Evolutionary conservation across 2,329 filamentous ascomycete species (phyloP).

Genomic region (Curvularia lunata): DNA sequence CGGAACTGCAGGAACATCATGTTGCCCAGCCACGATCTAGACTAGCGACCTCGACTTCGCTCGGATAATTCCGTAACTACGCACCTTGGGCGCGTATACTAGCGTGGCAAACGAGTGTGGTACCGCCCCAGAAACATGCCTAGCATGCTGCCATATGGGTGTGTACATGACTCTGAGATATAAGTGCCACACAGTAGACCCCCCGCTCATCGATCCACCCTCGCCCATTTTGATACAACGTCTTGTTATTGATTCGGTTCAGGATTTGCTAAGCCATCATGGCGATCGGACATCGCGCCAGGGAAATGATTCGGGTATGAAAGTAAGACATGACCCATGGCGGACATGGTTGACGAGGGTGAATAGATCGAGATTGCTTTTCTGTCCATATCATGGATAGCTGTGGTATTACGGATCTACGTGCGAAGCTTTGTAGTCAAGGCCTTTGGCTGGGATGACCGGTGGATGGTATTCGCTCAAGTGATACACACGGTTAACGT

Average conservation of each 20-base stretch:
- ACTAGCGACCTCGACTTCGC: neutral
- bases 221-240: neutral
- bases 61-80: neutral
- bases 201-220: neutral
- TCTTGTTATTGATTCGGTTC: neutral
- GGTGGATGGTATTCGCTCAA: slow-evolving; percentile 20
- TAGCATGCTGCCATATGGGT: neutral
- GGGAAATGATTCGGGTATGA: slow-evolving; percentile 2
- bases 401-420: slow-evolving; percentile 14
- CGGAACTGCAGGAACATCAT: neutral
- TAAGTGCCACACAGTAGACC: neutral
- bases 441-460: slow-evolving; percentile 23
- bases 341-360: neutral
- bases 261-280: neutral
- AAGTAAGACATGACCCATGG: neutral
- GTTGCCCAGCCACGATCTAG: neutral
- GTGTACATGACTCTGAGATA: neutral
- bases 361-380: slow-evolving; percentile 1
- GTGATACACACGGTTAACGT: slow-evolving; percentile 10
- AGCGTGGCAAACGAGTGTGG: neutral
- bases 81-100: neutral
- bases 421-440: slow-evolving; percentile 16
- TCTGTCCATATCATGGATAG: slow-evolving; percentile 6
- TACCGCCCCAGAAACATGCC: neutral
- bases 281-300: slow-evolving; percentile 1